A percentile compares a stretch with the other conserved stretches of the same genome.
Conservation (phyloP, 164 flowering plant species). For the Litsea cubeba region DNA sequence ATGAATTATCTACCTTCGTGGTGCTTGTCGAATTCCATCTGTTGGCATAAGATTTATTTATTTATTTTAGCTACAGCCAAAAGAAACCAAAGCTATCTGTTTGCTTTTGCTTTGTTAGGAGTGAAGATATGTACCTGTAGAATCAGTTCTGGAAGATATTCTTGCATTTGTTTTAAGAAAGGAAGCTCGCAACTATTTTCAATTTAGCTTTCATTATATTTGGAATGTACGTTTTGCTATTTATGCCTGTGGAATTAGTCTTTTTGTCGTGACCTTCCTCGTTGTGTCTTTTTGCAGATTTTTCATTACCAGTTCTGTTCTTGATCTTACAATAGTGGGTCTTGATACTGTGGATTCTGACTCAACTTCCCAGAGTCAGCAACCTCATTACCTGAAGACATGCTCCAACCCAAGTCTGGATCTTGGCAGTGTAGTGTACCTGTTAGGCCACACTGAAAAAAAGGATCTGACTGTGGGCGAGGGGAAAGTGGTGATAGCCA, state of each 20-base stretch:
- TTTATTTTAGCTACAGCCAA: neutral
- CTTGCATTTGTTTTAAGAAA: neutral
- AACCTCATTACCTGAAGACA: conserved; percentile 75
- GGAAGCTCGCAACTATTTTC: no score
- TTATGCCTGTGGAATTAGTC: neutral
- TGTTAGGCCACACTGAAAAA: conserved; percentile 67
- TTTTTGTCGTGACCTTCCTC: conserved; percentile 1
- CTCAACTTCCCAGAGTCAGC: conserved; percentile 48
- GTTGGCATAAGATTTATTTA: no score
- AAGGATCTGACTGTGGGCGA: conserved; percentile 74
- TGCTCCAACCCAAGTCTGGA: conserved; percentile 73
- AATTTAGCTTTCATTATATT: no score
- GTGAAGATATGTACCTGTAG: neutral
- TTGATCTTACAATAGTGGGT: conserved; percentile 93
- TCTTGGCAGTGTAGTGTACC: conserved; percentile 73
- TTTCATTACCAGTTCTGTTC: conserved; percentile 87
- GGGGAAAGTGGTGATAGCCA: conserved; percentile 93
- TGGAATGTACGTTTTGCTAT: neutral
- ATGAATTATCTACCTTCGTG: neutral
- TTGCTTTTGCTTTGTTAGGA: neutral
- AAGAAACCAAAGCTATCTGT: neutral
- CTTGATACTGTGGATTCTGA: conserved; percentile 77
- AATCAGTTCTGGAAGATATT: neutral
- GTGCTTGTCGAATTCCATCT: neutral
- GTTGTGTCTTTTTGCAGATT: conserved; percentile 52